Percentiles rank a stretch among this genome's conserved stretches.
Conservation (phyloP, 2,329 filamentous ascomycete genomes). For the Clonostachys rosea region DNA sequence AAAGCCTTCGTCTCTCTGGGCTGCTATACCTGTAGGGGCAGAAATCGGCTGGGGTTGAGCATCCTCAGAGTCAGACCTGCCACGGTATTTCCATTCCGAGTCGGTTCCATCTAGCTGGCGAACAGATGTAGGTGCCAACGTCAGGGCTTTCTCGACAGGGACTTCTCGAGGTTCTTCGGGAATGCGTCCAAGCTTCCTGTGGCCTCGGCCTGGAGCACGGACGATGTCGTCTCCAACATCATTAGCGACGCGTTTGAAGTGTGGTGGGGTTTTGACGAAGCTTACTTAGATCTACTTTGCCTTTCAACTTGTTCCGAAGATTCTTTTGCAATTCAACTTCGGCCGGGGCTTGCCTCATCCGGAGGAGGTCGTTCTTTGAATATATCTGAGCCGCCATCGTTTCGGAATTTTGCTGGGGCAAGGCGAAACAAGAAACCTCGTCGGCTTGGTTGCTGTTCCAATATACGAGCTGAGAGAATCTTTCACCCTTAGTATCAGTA, state of each 20-base stretch:
- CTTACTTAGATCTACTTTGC: conserved; percentile 35
- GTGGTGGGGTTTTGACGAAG: neutral
- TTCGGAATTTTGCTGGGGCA: conserved; percentile 18
- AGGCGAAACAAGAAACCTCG: conserved; percentile 35
- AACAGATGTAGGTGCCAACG: conserved; percentile 5
- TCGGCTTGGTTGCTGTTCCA: conserved; percentile 10
- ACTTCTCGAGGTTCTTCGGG: conserved; percentile 16
- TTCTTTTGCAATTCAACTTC: conserved; percentile 16
- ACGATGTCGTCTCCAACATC: conserved; percentile 19
- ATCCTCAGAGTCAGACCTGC: conserved; percentile 38
- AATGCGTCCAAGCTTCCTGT: conserved; percentile 19
- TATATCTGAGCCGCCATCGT: conserved; percentile 36
- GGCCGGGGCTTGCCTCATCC: conserved; percentile 17
- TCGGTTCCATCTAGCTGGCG: conserved; percentile 32
- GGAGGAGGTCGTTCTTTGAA: conserved; percentile 36
- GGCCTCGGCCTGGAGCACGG: conserved; percentile 12
- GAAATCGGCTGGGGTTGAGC: conserved; percentile 40
- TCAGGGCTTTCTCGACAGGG: neutral
- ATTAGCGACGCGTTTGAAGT: neutral
- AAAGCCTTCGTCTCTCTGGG: conserved; percentile 61
- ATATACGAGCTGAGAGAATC: too few relatives aligned
- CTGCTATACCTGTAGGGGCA: conserved; percentile 45
- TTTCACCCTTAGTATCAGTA: too few relatives aligned
- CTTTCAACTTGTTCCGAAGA: conserved; percentile 25
- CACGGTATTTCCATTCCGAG: conserved; percentile 37